phyloP scores from a whole-genome alignment of 108 stramenopile species.

The Stephanodiscus triporus region DNA sequence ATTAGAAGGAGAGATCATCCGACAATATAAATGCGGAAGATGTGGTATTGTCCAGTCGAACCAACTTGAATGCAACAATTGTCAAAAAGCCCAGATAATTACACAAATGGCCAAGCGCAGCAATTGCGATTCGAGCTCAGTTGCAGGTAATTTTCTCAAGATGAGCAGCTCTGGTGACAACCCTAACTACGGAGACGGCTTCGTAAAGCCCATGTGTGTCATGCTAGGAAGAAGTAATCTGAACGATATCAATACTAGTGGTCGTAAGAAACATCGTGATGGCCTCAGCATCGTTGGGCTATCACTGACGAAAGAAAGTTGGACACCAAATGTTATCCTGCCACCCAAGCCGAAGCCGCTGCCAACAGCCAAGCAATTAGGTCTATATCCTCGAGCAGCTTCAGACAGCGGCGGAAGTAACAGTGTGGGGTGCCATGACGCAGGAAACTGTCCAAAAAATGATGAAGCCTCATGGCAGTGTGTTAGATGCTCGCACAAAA shows the following conservation, averaged over 20 bases:
- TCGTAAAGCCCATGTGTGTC: slow-evolving; percentile 55
- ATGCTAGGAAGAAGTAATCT: slow-evolving; percentile 67
- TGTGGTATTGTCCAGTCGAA: slow-evolving; percentile 59
- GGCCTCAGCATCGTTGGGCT: slow-evolving; percentile 24
- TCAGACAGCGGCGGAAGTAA: slow-evolving; percentile 30
- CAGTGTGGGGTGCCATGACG: background rate
- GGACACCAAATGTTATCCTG: slow-evolving; percentile 73
- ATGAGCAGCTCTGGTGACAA: slow-evolving; percentile 2
- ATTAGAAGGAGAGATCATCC: slow-evolving; percentile 1
- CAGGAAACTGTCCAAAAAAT: slow-evolving; percentile 7
- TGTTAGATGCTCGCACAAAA: slow-evolving; percentile 10
- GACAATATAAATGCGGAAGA: slow-evolving; percentile 64
- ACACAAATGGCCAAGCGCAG: slow-evolving; percentile 62
- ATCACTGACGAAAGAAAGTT: slow-evolving; percentile 58
- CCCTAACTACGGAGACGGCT: slow-evolving; percentile 19
- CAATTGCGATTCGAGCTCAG: slow-evolving; percentile 10
- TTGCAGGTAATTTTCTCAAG: slow-evolving; percentile 14
- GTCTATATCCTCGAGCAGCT: slow-evolving; percentile 7
- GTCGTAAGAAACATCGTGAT: slow-evolving; percentile 48
- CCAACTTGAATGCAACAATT: slow-evolving; percentile 68
- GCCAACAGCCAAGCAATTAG: slow-evolving; percentile 29
- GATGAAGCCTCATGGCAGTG: slow-evolving; percentile 10
- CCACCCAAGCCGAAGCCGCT: slow-evolving; percentile 52
- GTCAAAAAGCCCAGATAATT: slow-evolving; percentile 68
- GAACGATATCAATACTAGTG: slow-evolving; percentile 50